These are phyloP conservation scores for Phytophthora vignae DNA, from an alignment of 352 stramenopile genomes.

Conservation along the genomic window DNA sequence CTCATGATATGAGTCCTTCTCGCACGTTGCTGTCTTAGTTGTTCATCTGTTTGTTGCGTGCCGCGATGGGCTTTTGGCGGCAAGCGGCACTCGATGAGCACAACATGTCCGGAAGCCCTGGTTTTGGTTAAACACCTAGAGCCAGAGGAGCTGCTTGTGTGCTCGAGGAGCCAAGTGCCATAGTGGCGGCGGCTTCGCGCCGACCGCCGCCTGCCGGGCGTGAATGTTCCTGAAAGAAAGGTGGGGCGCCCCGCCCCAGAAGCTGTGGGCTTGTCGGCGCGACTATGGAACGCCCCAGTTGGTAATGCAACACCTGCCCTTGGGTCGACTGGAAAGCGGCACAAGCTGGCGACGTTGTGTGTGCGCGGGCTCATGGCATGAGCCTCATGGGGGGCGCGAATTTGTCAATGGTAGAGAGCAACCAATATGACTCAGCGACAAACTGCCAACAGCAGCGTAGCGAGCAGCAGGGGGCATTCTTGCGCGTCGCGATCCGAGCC, in stretches of 20 bases:
- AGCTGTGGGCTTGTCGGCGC: slow-evolving; percentile 28
- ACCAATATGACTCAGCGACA: slow-evolving; percentile 21
- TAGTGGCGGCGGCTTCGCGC: not conserved
- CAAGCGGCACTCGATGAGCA: not conserved
- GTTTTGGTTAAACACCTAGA: slow-evolving; percentile 27
- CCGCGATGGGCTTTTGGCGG: slow-evolving; percentile 15
- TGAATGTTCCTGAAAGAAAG: slow-evolving; percentile 41
- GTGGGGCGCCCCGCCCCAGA: slow-evolving; percentile 13
- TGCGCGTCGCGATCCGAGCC: slow-evolving; percentile 2
- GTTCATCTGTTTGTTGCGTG: slow-evolving; percentile 32
- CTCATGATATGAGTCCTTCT: slow-evolving; percentile 13
- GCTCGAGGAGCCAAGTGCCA: slow-evolving; percentile 7
- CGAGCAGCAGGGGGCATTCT: slow-evolving; percentile 2
- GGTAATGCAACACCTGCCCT: slow-evolving; percentile 36
- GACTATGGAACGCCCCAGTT: slow-evolving; percentile 18
- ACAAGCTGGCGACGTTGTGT: slow-evolving; percentile 10
- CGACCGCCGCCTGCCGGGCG: slow-evolving; percentile 20
- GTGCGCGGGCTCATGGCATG: slow-evolving; percentile 4
- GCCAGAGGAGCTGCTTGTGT: slow-evolving; percentile 30
- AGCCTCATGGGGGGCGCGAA: no score
- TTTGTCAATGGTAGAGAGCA: slow-evolving; percentile 13
- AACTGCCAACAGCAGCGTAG: slow-evolving; percentile 7
- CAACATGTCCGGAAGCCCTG: slow-evolving; percentile 15
- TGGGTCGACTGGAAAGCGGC: slow-evolving; percentile 19
- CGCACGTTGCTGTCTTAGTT: slow-evolving; percentile 32